Evolutionary conservation across 495 filamentous ascomycete species (phyloP).

Genomic region (Talaromyces thailandensis): DNA sequence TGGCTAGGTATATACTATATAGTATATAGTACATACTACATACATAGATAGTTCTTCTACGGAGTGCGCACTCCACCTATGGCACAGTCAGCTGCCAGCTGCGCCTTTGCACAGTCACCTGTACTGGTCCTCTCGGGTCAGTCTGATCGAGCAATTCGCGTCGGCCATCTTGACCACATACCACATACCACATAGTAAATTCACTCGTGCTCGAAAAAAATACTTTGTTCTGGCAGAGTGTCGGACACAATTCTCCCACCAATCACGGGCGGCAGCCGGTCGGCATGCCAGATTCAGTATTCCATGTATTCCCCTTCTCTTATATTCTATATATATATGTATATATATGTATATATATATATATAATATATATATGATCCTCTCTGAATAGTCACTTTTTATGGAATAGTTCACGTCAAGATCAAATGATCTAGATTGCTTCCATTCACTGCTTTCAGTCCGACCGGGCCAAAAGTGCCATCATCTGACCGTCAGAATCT

Average conservation of each 20-base stretch:
- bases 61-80: background rate
- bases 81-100: background rate
- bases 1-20: no score
- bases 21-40: no score
- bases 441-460: background rate
- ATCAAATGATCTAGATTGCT: background rate
- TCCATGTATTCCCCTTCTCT: background rate
- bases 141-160: background rate
- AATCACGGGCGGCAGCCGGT: conserved; percentile 13
- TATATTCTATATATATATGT: no score
- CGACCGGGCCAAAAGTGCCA: background rate
- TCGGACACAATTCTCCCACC: conserved; percentile 23
- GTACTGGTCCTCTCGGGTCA: background rate
- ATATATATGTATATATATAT: no score
- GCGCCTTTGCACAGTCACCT: background rate
- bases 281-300: background rate
- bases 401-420: background rate
- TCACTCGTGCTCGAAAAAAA: conserved; percentile 4
- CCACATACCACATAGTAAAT: no score
- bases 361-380: background rate
- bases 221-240: conserved; percentile 11
- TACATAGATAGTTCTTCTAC: no score
- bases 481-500: background rate
- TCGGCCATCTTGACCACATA: background rate
- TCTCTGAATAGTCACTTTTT: background rate